Evolutionary conservation across 73 alveolate species (phyloP).

Genomic region (Tetrahymena elliotti): DNA sequence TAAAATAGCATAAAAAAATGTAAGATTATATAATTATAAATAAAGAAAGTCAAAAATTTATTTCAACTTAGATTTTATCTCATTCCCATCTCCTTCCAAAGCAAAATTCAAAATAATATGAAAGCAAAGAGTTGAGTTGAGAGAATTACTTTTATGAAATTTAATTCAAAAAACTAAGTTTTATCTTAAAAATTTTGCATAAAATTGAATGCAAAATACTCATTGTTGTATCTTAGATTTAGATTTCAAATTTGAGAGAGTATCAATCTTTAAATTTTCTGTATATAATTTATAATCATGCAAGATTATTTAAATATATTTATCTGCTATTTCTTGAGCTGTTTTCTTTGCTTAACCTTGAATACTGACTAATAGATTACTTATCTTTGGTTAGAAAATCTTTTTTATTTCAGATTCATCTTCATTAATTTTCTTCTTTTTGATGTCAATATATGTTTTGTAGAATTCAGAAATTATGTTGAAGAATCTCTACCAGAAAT

Average conservation of each 20-base stretch:
- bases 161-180: no score
- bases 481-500: background rate
- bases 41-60: background rate
- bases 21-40: no score
- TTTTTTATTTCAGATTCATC: background rate
- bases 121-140: no score
- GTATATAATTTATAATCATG: background rate
- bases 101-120: background rate
- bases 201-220: no score
- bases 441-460: background rate
- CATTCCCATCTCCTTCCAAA: background rate
- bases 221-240: background rate
- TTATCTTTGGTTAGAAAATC: background rate
- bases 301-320: background rate
- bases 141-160: no score
- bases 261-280: background rate
- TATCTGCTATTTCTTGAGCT: background rate
- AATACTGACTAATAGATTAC: background rate
- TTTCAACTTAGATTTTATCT: background rate
- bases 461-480: background rate
- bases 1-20: no score
- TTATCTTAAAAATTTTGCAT: no score
- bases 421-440: background rate
- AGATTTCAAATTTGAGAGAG: background rate
- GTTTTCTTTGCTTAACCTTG: background rate